Conservation (phyloP, 1,284 basidiomycete genomes). For the Gomphus bonarii region DNA sequence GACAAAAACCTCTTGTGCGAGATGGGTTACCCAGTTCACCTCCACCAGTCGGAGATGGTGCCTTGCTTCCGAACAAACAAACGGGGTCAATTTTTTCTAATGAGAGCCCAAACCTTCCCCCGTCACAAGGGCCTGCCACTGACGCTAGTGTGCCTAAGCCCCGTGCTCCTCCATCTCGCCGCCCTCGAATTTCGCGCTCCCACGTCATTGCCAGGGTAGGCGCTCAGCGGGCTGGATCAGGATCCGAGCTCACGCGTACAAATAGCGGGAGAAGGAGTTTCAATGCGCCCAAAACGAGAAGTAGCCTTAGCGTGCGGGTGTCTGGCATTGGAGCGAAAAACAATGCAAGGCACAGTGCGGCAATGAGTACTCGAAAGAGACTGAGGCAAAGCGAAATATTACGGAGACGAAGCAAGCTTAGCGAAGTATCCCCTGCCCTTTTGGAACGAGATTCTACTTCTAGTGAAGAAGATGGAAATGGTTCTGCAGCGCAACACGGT, state of each 20-base stretch:
- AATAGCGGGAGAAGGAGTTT: conserved; percentile 4
- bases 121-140: conserved; percentile 1
- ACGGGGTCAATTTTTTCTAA: conserved; percentile 5
- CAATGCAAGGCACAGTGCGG: not conserved
- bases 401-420: conserved; percentile 19
- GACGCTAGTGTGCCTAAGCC: conserved; percentile 23
- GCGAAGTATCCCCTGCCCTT: not conserved
- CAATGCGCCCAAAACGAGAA: not conserved
- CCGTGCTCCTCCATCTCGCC: conserved; percentile 38
- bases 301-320: not conserved
- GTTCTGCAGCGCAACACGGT: not conserved
- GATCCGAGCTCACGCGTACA: conserved; percentile 16
- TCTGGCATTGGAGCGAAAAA: conserved; percentile 8
- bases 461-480: not conserved
- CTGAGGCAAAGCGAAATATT: conserved; percentile 58
- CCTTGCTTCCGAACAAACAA: not conserved
- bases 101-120: conserved; percentile 14
- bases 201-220: conserved; percentile 66
- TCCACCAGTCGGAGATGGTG: not conserved
- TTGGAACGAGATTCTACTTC: not conserved
- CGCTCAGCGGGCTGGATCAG: conserved; percentile 46
- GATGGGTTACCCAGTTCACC: conserved; percentile 1
- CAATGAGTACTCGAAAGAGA: conserved; percentile 51
- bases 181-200: conserved; percentile 67
- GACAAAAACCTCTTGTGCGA: not conserved